Evolutionary conservation across 1,284 basidiomycete species (phyloP).

Genomic region (Stereum hirsutum): DNA sequence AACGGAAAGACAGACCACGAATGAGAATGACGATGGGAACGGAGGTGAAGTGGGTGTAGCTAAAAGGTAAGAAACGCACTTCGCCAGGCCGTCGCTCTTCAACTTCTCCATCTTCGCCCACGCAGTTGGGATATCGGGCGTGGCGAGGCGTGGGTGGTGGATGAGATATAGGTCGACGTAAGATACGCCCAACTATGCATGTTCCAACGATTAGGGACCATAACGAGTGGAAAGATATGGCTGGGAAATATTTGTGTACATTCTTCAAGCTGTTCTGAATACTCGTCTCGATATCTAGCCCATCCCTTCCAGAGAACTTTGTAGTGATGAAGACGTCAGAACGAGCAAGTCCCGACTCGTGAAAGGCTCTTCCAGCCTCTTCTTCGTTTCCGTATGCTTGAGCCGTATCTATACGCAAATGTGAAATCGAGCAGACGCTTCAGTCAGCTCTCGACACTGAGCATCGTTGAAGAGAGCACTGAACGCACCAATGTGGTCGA

Average conservation of each 20-base stretch:
- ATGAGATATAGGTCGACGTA: conserved; percentile 71
- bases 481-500: conserved; percentile 20
- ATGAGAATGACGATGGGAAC: too few species aligned
- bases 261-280: conserved; percentile 30
- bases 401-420: conserved; percentile 15
- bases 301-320: conserved; percentile 30
- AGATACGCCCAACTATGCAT: conserved; percentile 47
- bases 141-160: conserved; percentile 39
- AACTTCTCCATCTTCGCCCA: conserved; percentile 67
- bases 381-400: conserved; percentile 43
- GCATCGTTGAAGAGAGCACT: background rate
- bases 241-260: conserved; percentile 14
- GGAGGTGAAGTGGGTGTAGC: too few species aligned
- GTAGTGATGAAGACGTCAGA: conserved; percentile 49
- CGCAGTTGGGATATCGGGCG: conserved; percentile 37
- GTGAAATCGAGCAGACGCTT: background rate
- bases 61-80: too few species aligned
- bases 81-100: conserved; percentile 50
- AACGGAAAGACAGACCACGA: background rate
- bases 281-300: conserved; percentile 30
- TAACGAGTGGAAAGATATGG: background rate
- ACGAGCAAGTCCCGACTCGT: conserved; percentile 36
- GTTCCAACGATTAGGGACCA: background rate
- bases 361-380: conserved; percentile 40
- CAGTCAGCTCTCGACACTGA: background rate